These are phyloP conservation scores for Sporisorium exsertum DNA, from an alignment of 1,284 basidiomycete species.

Conservation along the genomic window DNA sequence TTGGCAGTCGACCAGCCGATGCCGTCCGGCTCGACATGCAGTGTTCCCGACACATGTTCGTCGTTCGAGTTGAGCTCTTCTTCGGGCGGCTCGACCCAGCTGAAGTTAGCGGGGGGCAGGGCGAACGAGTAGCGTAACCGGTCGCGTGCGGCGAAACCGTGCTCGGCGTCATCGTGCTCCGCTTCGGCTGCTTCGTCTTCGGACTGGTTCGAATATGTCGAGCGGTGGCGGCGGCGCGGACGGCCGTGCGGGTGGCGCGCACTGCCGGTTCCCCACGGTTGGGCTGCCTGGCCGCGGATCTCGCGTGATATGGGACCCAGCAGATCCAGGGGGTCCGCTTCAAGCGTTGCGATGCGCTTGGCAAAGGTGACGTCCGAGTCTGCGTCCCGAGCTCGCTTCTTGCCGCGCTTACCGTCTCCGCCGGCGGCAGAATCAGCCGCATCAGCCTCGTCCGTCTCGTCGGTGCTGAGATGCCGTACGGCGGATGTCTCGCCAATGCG, in stretches of 20 bases:
- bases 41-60: neutral
- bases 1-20: slow-evolving; percentile 45
- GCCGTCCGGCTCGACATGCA: slow-evolving; percentile 35
- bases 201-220: slow-evolving; percentile 21
- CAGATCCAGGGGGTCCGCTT: slow-evolving; percentile 43
- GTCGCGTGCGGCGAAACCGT: slow-evolving; percentile 28
- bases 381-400: slow-evolving; percentile 28
- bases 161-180: slow-evolving; percentile 30
- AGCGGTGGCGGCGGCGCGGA: slow-evolving; percentile 5
- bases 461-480: slow-evolving; percentile 19
- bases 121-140: slow-evolving; percentile 34
- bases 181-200: slow-evolving; percentile 34
- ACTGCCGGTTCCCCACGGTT: slow-evolving; percentile 30
- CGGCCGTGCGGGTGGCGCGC: neutral
- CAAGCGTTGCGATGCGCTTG: slow-evolving; percentile 20
- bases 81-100: slow-evolving; percentile 24
- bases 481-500: slow-evolving; percentile 32
- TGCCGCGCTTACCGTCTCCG: neutral
- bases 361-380: slow-evolving; percentile 30
- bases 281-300: slow-evolving; percentile 35
- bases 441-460: neutral
- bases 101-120: slow-evolving; percentile 29
- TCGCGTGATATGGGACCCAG: slow-evolving; percentile 41
- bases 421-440: neutral
- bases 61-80: slow-evolving; percentile 1